Evolutionary conservation across 768 basidiomycete species (phyloP), one percentile per base, ranked within the genome.

Genomic region (Pholiota microspora): DNA sequence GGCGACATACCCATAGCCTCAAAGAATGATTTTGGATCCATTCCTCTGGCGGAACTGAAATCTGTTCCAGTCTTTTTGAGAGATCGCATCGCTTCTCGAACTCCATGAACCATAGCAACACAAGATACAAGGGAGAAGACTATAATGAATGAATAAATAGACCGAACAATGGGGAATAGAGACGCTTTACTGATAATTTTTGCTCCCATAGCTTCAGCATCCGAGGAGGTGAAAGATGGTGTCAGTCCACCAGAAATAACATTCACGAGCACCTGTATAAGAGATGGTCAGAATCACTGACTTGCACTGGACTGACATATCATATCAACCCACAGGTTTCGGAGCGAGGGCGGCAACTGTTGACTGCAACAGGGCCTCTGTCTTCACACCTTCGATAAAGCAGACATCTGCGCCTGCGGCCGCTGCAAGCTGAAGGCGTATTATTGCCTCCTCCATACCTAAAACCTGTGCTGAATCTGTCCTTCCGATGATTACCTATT

Each of bases 181-280:
- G 24, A 2, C 16, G 35, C 72, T 83, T 64, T 56, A 88, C 88
- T 89, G 68, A 89, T 89, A 47, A 90, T 83, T 67, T 89, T 89
- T 31, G 87, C 87, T 18, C 88, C 88, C 64, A 80, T 76, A 12
- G 70, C 70, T 66, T 89, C 88, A 0, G 87, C 88, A 63, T 89
- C 83, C 45, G 80, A 68, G 53, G 73, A 78, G 2, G 86, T 89
- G 65, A 89, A 89, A 7, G 85, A 83, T 4, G 88, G 88, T 0
- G 88, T 89, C 40, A 89, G 72, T n/a, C 88, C 88, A 34, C 88
- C 88, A 6, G 86, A 88, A 55, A 90, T 89, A 13, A 89, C 88
- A 57, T 90, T 90, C 31, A 89, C 86, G 27, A 90, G 84, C 53
- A 82, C 86, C 51, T 51, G 12, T 66, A 89, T 82, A 5, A 87